phyloP scores from a whole-genome alignment of 2,329 filamentous ascomycete genomes.

The Trichoderma simmonsii region DNA sequence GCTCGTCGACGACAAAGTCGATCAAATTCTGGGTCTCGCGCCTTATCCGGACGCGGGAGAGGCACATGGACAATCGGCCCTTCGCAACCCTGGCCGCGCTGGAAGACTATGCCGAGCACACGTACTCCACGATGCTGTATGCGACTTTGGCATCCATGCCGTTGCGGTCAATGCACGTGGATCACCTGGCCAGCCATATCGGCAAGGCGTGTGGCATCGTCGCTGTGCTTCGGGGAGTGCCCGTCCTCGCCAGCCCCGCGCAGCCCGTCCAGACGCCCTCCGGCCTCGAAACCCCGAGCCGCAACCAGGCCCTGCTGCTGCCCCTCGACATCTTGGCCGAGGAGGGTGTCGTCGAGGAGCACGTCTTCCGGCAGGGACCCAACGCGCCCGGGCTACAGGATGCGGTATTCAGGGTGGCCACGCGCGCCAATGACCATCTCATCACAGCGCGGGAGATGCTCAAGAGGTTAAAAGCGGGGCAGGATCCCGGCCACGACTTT shows the following conservation, averaged over 20 bases:
- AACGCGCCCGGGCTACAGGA: slow-evolving; percentile 79
- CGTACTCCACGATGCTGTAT: slow-evolving; percentile 90
- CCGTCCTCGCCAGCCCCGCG: slow-evolving; percentile 75
- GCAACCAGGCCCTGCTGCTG: slow-evolving; percentile 63
- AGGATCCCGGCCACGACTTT: slow-evolving; percentile 78
- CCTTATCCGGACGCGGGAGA: slow-evolving; percentile 76
- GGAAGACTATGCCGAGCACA: slow-evolving; percentile 90
- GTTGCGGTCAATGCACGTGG: slow-evolving; percentile 76
- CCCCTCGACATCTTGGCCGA: slow-evolving; percentile 90
- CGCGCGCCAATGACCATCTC: slow-evolving; percentile 89
- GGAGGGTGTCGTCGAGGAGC: slow-evolving; percentile 76
- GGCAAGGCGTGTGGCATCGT: slow-evolving; percentile 90
- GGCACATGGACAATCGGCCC: slow-evolving; percentile 78
- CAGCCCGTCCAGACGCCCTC: slow-evolving; percentile 45
- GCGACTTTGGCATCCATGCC: slow-evolving; percentile 77
- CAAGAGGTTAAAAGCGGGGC: slow-evolving; percentile 69
- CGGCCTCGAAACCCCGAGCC: slow-evolving; percentile 36
- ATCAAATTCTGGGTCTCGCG: slow-evolving; percentile 73
- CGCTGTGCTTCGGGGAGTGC: slow-evolving; percentile 81
- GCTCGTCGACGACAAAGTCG: slow-evolving; percentile 43
- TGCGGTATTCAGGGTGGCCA: slow-evolving; percentile 88
- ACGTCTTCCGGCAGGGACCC: slow-evolving; percentile 77
- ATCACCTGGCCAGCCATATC: slow-evolving; percentile 92
- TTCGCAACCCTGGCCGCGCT: slow-evolving; percentile 70
- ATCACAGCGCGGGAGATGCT: slow-evolving; percentile 94